These are phyloP conservation scores for Curvularia lunata DNA, from an alignment of 2,329 filamentous ascomycete species.

Conservation along the genomic window DNA sequence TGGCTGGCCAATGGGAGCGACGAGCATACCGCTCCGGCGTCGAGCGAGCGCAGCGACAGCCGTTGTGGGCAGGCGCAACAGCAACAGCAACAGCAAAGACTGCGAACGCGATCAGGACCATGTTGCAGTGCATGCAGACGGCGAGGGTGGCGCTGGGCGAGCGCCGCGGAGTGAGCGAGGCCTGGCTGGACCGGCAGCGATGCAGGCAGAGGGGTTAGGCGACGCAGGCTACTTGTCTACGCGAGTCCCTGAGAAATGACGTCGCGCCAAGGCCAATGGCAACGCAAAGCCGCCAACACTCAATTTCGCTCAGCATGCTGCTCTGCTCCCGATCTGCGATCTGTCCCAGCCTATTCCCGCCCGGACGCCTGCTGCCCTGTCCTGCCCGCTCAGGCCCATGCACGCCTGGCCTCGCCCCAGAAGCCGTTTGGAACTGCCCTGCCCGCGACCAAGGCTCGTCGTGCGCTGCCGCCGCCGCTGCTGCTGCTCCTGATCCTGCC, in stretches of 20 bases:
- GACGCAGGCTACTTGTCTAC: neutral
- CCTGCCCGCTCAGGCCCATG: conserved; percentile 4
- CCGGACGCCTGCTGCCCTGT: conserved; percentile 1
- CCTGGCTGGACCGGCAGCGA: no score
- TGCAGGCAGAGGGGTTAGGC: no score
- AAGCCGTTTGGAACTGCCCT: conserved; percentile 1
- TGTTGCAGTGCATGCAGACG: no score
- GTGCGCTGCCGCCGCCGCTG: no score
- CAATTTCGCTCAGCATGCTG: conserved; percentile 10
- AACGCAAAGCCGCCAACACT: conserved; percentile 13
- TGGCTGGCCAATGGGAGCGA: conserved; percentile 10
- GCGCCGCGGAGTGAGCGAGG: no score
- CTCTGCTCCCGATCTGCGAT: conserved; percentile 7
- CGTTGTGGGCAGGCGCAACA: neutral
- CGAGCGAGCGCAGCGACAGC: neutral
- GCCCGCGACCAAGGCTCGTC: conserved; percentile 7
- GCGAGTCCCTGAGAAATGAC: conserved; percentile 17
- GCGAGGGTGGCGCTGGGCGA: no score
- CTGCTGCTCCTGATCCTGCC: conserved; percentile 10
- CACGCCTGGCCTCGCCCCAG: conserved; percentile 5
- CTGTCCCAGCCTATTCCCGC: conserved; percentile 8
- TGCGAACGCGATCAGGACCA: neutral
- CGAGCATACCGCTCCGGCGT: conserved; percentile 7
- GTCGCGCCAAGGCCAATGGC: conserved; percentile 13
- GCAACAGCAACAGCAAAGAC: neutral